Percentiles rank a stretch among this genome's conserved stretches.
Conservation (phyloP, 129 eudicot species). For the Chrysanthemum seticuspe region DNA sequence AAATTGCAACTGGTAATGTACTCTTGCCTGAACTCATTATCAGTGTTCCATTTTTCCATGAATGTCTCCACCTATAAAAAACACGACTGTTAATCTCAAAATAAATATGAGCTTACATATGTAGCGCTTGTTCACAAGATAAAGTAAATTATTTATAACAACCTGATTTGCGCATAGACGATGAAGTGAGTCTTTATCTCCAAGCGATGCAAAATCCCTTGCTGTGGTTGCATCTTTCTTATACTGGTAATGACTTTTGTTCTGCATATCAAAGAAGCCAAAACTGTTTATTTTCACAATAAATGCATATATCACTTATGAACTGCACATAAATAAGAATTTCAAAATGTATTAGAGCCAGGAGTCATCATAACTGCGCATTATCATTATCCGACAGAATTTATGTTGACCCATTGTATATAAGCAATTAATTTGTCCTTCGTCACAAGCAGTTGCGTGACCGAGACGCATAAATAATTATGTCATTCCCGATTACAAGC, state of each 20-base stretch:
- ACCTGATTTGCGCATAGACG: constrained; percentile 71
- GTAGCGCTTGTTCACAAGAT: background rate
- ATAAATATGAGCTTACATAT: background rate
- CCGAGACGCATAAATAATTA: background rate
- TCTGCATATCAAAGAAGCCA: constrained; percentile 50
- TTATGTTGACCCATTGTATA: background rate
- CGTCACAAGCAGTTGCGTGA: background rate
- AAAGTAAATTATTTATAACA: constrained; percentile 15
- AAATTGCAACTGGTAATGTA: constrained; percentile 60
- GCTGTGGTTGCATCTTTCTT: constrained; percentile 61
- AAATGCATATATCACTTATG: background rate
- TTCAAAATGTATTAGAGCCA: background rate
- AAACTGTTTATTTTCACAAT: constrained; percentile 4
- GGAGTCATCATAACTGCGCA: background rate
- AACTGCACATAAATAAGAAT: background rate
- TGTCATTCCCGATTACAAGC: no score
- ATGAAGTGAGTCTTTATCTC: constrained; percentile 60
- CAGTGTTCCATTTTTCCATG: constrained; percentile 75
- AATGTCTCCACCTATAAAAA: constrained; percentile 55
- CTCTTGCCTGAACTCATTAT: constrained; percentile 70
- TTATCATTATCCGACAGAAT: background rate
- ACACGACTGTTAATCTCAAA: constrained; percentile 10
- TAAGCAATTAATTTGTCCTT: constrained; percentile 3
- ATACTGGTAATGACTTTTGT: constrained; percentile 44
- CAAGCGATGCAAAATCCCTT: constrained; percentile 41